Percentiles rank a stretch among this genome's conserved stretches.
Evolutionary conservation across 805 yeast species (phyloP).

Genomic region (Pichia pseudocactophila): DNA sequence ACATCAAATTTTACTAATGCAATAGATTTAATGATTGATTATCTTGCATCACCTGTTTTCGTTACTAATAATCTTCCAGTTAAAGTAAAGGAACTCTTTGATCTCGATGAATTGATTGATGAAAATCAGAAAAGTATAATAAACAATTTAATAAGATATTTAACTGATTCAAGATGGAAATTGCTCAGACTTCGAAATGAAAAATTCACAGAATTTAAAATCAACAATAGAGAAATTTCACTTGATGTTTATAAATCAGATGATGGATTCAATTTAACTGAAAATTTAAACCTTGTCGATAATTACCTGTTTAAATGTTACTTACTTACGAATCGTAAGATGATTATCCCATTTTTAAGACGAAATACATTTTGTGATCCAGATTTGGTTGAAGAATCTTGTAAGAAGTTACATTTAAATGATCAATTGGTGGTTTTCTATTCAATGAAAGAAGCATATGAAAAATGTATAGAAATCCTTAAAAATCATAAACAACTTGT

Average conservation of each 20-base stretch:
- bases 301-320: constrained; percentile 74
- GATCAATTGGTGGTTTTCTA: constrained; percentile 75
- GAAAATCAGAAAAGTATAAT: constrained; percentile 8
- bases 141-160: constrained; percentile 34
- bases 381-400: constrained; percentile 45
- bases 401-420: constrained; percentile 40
- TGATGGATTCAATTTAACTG: constrained; percentile 15
- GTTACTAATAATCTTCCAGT: constrained; percentile 41
- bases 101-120: background rate
- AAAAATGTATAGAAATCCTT: constrained; percentile 57
- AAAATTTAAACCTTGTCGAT: constrained; percentile 47
- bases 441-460: constrained; percentile 51
- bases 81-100: constrained; percentile 7
- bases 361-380: constrained; percentile 68
- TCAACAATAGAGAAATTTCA: constrained; percentile 39
- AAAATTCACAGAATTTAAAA: constrained; percentile 27
- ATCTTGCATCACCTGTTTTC: constrained; percentile 50
- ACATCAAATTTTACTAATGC: constrained; percentile 30
- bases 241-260: constrained; percentile 30
- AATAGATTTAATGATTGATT: constrained; percentile 39
- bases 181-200: constrained; percentile 34
- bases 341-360: constrained; percentile 78
- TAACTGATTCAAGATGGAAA: constrained; percentile 47
- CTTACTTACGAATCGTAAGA: constrained; percentile 52
- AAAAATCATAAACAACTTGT: constrained; percentile 17